phyloP scores from a whole-genome alignment of 2,329 filamentous ascomycete genomes.

The Calonectria pseudoturangicola region DNA sequence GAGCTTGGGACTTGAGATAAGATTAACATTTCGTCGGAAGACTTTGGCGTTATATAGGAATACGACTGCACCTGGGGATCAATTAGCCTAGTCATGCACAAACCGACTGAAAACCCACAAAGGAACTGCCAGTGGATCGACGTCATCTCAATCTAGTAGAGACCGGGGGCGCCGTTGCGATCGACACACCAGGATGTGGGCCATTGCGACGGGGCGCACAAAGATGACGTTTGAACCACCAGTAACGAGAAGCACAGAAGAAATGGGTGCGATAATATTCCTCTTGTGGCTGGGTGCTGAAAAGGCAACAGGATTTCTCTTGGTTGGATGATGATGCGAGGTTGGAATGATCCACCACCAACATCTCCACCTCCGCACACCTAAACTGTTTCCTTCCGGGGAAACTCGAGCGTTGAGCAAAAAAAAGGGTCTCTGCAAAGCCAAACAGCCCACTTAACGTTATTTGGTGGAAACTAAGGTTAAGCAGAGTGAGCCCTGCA shows the following conservation, averaged over 20 bases:
- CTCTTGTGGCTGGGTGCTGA: background rate
- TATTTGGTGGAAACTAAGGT: conserved; percentile 12
- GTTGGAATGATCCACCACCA: background rate
- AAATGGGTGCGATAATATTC: background rate
- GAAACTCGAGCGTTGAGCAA: background rate
- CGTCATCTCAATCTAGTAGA: conserved; percentile 18
- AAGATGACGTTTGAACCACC: conserved; percentile 25
- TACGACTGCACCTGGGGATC: background rate
- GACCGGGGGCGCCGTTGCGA: conserved; percentile 15
- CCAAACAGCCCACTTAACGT: background rate
- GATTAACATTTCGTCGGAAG: background rate
- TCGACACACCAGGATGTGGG: conserved; percentile 24
- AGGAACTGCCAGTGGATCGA: background rate
- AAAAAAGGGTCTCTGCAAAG: background rate
- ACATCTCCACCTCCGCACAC: conserved; percentile 6
- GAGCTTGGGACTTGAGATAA: background rate
- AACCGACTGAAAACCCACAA: background rate
- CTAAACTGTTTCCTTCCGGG: conserved; percentile 20
- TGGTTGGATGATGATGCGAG: background rate
- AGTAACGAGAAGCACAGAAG: background rate
- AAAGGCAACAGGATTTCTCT: conserved; percentile 20
- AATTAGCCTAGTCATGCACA: background rate
- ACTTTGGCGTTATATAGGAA: conserved; percentile 3
- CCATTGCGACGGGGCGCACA: conserved; percentile 4
- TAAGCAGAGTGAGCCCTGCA: background rate